These are phyloP conservation scores for Curvularia spicifera DNA, from an alignment of 2,329 filamentous ascomycete genomes.

Conservation along the genomic window DNA sequence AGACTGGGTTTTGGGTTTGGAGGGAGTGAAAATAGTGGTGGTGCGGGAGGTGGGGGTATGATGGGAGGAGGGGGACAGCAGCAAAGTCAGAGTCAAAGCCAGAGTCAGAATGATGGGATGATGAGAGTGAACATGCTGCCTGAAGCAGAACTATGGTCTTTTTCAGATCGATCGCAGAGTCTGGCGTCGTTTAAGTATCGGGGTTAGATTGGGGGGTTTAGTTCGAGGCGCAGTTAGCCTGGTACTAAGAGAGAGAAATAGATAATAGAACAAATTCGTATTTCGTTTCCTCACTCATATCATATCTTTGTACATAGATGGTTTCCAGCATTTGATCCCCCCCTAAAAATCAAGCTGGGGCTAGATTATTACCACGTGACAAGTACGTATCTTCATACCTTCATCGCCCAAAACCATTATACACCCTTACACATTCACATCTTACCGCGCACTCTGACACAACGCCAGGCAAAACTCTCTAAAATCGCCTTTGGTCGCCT, in stretches of 20 bases:
- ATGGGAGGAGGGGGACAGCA: background rate
- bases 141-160: constrained; percentile 10
- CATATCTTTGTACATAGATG: too few relatives aligned
- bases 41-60: background rate
- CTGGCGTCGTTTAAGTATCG: constrained; percentile 6
- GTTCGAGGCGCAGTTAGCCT: too few relatives aligned
- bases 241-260: too few relatives aligned
- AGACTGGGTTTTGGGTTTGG: background rate
- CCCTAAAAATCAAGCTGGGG: too few relatives aligned
- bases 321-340: too few relatives aligned
- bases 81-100: background rate
- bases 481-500: constrained; percentile 78
- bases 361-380: too few relatives aligned
- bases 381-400: too few relatives aligned
- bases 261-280: too few relatives aligned
- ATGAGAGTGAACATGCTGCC: background rate
- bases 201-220: background rate
- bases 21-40: background rate
- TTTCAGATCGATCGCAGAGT: background rate
- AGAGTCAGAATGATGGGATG: background rate
- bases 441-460: constrained; percentile 39
- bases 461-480: constrained; percentile 76
- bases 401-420: too few relatives aligned
- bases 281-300: too few relatives aligned
- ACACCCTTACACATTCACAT: too few relatives aligned